These are phyloP conservation scores for Hanseniaspora meyeri DNA, from an alignment of 805 yeast genomes.

Conservation along the genomic window DNA sequence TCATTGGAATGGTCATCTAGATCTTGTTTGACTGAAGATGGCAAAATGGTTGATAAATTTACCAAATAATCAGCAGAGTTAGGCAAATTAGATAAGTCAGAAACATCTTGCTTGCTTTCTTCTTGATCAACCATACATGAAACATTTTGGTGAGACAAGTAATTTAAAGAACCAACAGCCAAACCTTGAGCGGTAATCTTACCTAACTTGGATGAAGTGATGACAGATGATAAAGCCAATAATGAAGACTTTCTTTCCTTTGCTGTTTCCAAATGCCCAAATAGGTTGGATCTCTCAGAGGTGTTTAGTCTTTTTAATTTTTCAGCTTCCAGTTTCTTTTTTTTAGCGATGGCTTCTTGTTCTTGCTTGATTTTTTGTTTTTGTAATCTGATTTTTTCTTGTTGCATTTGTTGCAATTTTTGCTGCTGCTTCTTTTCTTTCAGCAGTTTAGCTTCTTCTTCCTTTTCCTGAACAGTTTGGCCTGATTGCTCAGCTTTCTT, in stretches of 20 bases:
- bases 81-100: conserved; percentile 16
- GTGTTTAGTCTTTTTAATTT: conserved; percentile 25
- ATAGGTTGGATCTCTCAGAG: conserved; percentile 42
- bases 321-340: conserved; percentile 32
- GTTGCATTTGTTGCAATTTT: conserved; percentile 28
- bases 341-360: conserved; percentile 25
- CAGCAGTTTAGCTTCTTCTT: conserved; percentile 31
- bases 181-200: conserved; percentile 29
- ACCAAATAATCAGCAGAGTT: conserved; percentile 29
- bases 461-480: conserved; percentile 33
- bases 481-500: conserved; percentile 55
- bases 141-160: conserved; percentile 1
- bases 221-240: conserved; percentile 27
- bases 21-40: conserved; percentile 33
- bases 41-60: conserved; percentile 30
- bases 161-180: conserved; percentile 24
- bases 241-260: conserved; percentile 49
- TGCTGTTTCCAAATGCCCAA: conserved; percentile 68
- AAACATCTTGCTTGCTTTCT: conserved; percentile 7
- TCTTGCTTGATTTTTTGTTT: conserved; percentile 33
- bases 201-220: conserved; percentile 24
- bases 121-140: conserved; percentile 5
- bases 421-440: conserved; percentile 33
- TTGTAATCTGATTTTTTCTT: conserved; percentile 42
- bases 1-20: conserved; percentile 22